These are phyloP conservation scores for Kluyveromyces dobzhanskii DNA, from an alignment of 805 yeast genomes.

Conservation along the genomic window DNA sequence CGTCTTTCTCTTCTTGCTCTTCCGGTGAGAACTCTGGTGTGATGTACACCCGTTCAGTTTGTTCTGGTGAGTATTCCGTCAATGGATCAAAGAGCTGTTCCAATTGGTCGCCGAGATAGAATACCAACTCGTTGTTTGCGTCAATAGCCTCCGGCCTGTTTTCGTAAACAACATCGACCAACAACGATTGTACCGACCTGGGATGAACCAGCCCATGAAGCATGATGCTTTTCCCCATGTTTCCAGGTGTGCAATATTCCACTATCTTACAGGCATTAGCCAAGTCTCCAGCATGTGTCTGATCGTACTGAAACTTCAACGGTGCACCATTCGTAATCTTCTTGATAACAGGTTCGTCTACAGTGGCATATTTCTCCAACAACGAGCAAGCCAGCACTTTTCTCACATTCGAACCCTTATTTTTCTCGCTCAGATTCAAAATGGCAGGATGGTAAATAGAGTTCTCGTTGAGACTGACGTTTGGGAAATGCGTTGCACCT, in stretches of 20 bases:
- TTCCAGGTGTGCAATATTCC: conserved; percentile 38
- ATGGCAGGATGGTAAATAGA: conserved; percentile 78
- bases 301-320: conserved; percentile 51
- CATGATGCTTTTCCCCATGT: conserved; percentile 50
- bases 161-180: conserved; percentile 70
- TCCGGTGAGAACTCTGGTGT: conserved; percentile 38
- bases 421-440: conserved; percentile 47
- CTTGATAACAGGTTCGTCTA: conserved; percentile 29
- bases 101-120: conserved; percentile 70
- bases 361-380: conserved; percentile 55
- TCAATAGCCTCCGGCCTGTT: conserved; percentile 44
- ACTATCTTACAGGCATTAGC: conserved; percentile 60
- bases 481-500: conserved; percentile 55
- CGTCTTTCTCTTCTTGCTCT: conserved; percentile 17
- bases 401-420: conserved; percentile 51
- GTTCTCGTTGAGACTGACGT: conserved; percentile 46
- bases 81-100: conserved; percentile 87
- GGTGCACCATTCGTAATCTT: conserved; percentile 5
- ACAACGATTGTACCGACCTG: conserved; percentile 39
- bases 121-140: conserved; percentile 68
- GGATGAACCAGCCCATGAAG: conserved; percentile 50
- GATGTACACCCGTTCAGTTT: conserved; percentile 59
- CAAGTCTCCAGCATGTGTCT: conserved; percentile 72
- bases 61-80: conserved; percentile 87
- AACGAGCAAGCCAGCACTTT: conserved; percentile 69